Evolutionary conservation across 345 rosid genomes (phyloP).

Genomic region (Cardiospermum halicacabum): DNA sequence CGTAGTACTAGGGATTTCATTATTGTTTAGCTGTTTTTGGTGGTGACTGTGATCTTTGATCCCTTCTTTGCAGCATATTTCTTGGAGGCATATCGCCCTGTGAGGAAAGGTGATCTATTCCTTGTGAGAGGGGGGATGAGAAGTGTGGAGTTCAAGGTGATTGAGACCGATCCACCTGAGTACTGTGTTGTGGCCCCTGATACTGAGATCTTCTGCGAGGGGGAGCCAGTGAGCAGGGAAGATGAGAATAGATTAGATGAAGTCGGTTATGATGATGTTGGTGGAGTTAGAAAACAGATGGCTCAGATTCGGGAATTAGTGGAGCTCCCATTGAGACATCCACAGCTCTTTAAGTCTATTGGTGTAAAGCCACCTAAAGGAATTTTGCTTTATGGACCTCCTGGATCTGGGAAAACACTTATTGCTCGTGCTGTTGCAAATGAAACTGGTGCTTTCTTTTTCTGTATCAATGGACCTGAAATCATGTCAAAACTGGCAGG

Average conservation of each 20-base stretch:
- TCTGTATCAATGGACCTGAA: conserved; percentile 93
- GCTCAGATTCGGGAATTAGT: conserved; percentile 96
- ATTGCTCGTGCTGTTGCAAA: conserved; percentile 97
- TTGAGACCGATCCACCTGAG: conserved; percentile 86
- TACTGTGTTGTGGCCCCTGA: conserved; percentile 97
- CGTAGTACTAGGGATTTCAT: not conserved
- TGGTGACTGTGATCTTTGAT: conserved; percentile 16
- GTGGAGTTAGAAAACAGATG: conserved; percentile 98
- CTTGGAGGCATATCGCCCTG: conserved; percentile 93
- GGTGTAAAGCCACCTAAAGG: conserved; percentile 99
- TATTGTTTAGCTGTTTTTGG: not conserved
- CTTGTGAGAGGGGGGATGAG: conserved; percentile 98
- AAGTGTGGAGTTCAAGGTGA: conserved; percentile 85
- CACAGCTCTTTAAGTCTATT: conserved; percentile 90
- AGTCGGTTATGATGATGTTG: conserved; percentile 96
- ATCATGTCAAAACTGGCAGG: conserved; percentile 98
- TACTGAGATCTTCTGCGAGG: conserved; percentile 96
- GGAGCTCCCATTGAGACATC: conserved; percentile 92
- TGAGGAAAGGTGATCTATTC: conserved; percentile 91
- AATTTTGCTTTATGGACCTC: conserved; percentile 82
- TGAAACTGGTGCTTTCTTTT: conserved; percentile 96
- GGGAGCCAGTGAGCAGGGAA: conserved; percentile 90
- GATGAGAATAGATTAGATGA: conserved; percentile 93
- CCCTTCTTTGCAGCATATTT: conserved; percentile 63
- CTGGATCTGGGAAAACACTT: conserved; percentile 84